Conservation (phyloP, 208 protist species). For the Phytomonas serpens region DNA sequence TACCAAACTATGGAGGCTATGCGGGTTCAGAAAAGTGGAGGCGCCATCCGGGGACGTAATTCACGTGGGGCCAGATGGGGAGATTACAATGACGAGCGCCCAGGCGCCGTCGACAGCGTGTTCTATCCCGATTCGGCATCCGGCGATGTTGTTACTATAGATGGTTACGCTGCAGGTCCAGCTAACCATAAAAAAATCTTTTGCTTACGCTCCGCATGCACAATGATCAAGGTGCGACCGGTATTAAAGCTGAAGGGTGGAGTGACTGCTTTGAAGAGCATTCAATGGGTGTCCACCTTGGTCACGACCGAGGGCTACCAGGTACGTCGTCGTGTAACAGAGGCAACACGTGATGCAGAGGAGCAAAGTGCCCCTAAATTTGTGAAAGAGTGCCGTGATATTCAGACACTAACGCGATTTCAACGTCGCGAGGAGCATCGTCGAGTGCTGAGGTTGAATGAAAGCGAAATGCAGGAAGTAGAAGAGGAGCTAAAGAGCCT, state of each 20-base stretch:
- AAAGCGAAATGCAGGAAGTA: conserved; percentile 72
- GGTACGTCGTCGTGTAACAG: conserved; percentile 3
- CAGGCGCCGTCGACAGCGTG: not conserved
- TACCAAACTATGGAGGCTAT: conserved; percentile 64
- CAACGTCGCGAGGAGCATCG: conserved; percentile 72
- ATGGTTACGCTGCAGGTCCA: conserved; percentile 16
- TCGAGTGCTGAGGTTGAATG: conserved; percentile 37
- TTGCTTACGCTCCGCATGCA: conserved; percentile 55
- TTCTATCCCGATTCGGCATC: not conserved
- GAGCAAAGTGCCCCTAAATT: conserved; percentile 12
- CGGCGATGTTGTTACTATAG: conserved; percentile 65
- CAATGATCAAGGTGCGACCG: conserved; percentile 67
- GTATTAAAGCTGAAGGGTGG: conserved; percentile 74
- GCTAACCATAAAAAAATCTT: conserved; percentile 19
- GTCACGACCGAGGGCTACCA: conserved; percentile 45
- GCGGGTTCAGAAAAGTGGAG: conserved; percentile 10
- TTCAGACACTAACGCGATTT: conserved; percentile 59
- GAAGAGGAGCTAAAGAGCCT: conserved; percentile 54
- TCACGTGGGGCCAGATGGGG: not conserved
- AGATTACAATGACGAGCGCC: conserved; percentile 1
- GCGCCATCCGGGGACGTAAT: not conserved
- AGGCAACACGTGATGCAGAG: conserved; percentile 7
- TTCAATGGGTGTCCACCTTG: conserved; percentile 71
- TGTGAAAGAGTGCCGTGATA: conserved; percentile 2
- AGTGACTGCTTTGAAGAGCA: conserved; percentile 53